Base-by-base conservation (phyloP, 495 filamentous ascomycete genomes). In the Bacidia rubella region DNA sequence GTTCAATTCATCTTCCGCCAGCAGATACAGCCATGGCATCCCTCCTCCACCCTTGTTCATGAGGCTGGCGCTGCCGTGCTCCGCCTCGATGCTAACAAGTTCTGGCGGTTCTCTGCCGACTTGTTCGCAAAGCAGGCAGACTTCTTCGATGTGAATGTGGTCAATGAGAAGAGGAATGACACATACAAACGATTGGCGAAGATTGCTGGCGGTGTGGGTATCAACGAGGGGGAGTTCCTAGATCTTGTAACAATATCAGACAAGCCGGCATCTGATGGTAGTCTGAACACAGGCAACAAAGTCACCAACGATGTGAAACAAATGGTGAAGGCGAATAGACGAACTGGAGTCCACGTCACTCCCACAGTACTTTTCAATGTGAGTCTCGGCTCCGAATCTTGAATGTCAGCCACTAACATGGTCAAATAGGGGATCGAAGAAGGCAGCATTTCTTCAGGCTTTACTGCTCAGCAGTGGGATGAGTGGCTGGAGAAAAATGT, bases 1-100 rank as follows among this genome's bases (percentile, higher is more conserved):
- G 67, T 90, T 2, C 78, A 82, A 54, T 70, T 90, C 49, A 76
- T 96, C 49, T 82, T 95, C 70, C 83, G 88, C 21, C 87, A 90
- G 58, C 90, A 95, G 62, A 79, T 95, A 57, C 90, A 97, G 65
- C 90, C 90, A 12, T 97, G 90, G 90, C 89, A 97, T 65, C 90
- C 90, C 11, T 86, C 84, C 43, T 87, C 82, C 20, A 95, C 88
- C 0, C 78, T 95, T 15, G 74, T 75, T 22, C 90, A 97, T 67
- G 90, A 96, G 74, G 87, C 90, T 38, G 90, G 71, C 7, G 73
- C 84, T 10, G 90, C 88, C 9, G 84, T 95, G 5, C 71, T 86
- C 41, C 75, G 70, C 22, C 57, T 86, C 1, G 65, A 80, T 2
- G 82, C 86, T 0, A 68, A 74, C 12, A 80, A 78, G 55, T 95